Percentiles rank a stretch among this genome's conserved stretches.
Conservation (phyloP, 257 asterid genomes). For the Primulina eburnea region DNA sequence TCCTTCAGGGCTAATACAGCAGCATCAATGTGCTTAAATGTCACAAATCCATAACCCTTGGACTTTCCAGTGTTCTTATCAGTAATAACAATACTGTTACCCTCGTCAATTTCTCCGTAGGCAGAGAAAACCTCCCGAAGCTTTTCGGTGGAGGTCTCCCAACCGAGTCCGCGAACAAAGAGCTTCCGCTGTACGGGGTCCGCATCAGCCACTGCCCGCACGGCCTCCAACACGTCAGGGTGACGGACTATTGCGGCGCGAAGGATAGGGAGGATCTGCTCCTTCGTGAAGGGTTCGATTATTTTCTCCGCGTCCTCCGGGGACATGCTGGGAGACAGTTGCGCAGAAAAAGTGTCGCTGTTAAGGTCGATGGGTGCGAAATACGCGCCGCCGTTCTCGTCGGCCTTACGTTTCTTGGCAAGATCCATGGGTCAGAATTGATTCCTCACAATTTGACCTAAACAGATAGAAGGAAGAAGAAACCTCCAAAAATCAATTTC, state of each 20-base stretch:
- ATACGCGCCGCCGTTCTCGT: constrained; percentile 70
- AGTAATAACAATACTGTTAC: constrained; percentile 73
- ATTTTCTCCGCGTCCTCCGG: constrained; percentile 75
- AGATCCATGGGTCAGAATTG: constrained; percentile 54
- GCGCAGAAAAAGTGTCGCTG: constrained; percentile 21
- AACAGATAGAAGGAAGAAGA: not conserved
- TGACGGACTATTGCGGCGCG: constrained; percentile 76
- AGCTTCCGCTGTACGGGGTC: constrained; percentile 78
- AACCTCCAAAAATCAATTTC: not conserved
- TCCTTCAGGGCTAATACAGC: constrained; percentile 74
- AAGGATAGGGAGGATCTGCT: constrained; percentile 66
- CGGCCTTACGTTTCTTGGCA: constrained; percentile 82
- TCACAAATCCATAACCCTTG: constrained; percentile 88
- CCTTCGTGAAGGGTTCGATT: constrained; percentile 76
- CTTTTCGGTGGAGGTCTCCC: constrained; percentile 93
- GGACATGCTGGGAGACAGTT: constrained; percentile 36
- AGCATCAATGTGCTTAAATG: constrained; percentile 79
- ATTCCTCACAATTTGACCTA: constrained; percentile 23
- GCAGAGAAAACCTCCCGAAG: constrained; percentile 66
- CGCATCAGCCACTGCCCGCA: constrained; percentile 80
- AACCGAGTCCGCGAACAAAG: constrained; percentile 94
- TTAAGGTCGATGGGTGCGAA: constrained; percentile 32
- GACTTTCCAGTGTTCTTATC: constrained; percentile 78
- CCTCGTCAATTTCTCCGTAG: constrained; percentile 82
- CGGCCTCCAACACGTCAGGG: constrained; percentile 68